Evolutionary conservation across 1,284 basidiomycete genomes (phyloP).

Genomic region (Moniliophthora roreri): DNA sequence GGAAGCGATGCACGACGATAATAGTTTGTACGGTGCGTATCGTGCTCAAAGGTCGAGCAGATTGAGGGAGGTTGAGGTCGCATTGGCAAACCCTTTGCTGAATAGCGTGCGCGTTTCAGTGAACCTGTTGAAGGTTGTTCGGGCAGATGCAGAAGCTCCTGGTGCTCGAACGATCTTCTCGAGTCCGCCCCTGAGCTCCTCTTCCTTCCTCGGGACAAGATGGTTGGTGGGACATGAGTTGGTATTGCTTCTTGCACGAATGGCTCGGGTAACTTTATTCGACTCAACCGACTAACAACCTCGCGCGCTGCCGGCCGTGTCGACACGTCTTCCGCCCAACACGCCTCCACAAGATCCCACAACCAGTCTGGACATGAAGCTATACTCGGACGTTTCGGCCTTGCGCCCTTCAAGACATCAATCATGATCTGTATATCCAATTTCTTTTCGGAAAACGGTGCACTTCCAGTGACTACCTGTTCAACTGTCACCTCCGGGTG

Average conservation of each 20-base stretch:
- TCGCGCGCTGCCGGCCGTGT: background rate
- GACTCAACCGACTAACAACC: background rate
- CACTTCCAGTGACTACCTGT: background rate
- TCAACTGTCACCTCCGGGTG: background rate
- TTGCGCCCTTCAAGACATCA: background rate
- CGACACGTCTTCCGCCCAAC: background rate
- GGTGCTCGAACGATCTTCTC: too few species aligned
- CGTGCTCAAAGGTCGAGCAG: conserved; percentile 65
- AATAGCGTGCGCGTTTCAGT: too few species aligned
- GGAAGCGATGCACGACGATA: conserved; percentile 65
- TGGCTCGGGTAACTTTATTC: too few species aligned
- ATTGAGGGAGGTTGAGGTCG: conserved; percentile 76
- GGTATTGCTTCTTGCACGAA: too few species aligned
- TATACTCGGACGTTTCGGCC: background rate
- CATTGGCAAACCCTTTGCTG: too few species aligned
- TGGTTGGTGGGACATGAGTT: too few species aligned
- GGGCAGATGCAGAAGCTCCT: too few species aligned
- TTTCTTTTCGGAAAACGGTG: background rate
- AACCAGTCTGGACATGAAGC: background rate
- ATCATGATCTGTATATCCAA: background rate
- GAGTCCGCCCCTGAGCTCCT: too few species aligned
- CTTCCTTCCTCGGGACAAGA: too few species aligned
- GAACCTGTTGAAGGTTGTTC: too few species aligned
- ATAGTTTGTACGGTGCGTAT: conserved; percentile 44
- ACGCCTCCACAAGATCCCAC: background rate